These are phyloP conservation scores for Gymnopilus dilepis DNA, from an alignment of 768 basidiomycete genomes.

Conservation along the genomic window DNA sequence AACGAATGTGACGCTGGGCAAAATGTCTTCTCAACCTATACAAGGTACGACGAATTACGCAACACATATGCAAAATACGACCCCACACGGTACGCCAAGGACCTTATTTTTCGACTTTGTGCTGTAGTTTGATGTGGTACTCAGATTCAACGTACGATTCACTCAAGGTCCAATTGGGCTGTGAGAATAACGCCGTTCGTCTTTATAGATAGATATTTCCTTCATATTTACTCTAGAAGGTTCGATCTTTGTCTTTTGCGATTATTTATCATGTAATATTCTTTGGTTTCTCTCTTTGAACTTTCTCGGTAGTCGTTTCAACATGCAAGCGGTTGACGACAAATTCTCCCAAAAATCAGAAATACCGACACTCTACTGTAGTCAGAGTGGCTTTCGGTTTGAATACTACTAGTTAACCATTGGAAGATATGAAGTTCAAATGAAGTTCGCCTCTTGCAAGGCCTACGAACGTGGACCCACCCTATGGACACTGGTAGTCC, in stretches of 20 bases:
- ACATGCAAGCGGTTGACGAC: no score
- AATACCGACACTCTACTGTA: no score
- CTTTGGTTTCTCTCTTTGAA: no score
- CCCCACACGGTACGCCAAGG: constrained; percentile 44
- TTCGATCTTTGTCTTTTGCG: not conserved
- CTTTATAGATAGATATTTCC: not conserved
- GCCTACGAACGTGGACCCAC: no score
- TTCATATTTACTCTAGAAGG: not conserved
- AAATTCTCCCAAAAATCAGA: no score
- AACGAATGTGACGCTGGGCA: constrained; percentile 46
- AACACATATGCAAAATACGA: constrained; percentile 49
- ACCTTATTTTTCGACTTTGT: not conserved
- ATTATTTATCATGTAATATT: no score
- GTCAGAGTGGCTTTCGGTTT: no score
- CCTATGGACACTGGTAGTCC: no score
- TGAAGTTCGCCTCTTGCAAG: no score
- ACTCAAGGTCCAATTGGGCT: constrained; percentile 40
- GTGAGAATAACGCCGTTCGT: constrained; percentile 23
- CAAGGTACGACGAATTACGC: constrained; percentile 40
- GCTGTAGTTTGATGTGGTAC: not conserved
- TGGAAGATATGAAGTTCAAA: no score
- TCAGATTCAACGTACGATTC: constrained; percentile 41
- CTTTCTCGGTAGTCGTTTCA: no score
- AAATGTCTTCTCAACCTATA: constrained; percentile 46
- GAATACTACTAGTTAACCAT: no score